A percentile compares a stretch with the other conserved stretches of the same genome.
Conservation (phyloP, 2,329 filamentous ascomycete species). For the Dryadomyces quercus-mongolicae region DNA sequence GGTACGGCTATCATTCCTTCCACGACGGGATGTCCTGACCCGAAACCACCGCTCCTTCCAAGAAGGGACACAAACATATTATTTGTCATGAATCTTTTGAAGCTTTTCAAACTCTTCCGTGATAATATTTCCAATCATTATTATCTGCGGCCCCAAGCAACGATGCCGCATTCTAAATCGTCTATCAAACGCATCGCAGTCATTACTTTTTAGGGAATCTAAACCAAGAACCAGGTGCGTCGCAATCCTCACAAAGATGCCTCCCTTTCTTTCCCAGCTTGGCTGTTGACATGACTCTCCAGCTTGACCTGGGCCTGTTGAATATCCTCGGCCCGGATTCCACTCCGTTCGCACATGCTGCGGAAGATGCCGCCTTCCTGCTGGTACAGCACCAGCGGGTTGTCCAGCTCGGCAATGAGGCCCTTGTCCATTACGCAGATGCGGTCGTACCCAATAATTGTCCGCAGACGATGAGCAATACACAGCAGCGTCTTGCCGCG, state of each 20-base stretch:
- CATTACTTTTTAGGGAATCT: neutral
- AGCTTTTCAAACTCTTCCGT: no score
- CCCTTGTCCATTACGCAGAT: slow-evolving; percentile 96
- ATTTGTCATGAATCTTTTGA: no score
- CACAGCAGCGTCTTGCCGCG: slow-evolving; percentile 77
- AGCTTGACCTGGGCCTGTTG: slow-evolving; percentile 20
- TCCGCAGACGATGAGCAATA: slow-evolving; percentile 84
- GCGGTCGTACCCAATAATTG: slow-evolving; percentile 86
- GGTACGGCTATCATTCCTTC: no score
- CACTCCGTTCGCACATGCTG: slow-evolving; percentile 79
- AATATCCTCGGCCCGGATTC: slow-evolving; percentile 53
- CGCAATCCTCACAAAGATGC: neutral
- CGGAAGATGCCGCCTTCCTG: slow-evolving; percentile 61
- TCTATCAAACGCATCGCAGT: no score
- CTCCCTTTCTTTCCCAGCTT: slow-evolving; percentile 4
- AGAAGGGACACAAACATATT: no score
- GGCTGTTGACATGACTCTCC: slow-evolving; percentile 10
- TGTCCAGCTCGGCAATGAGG: slow-evolving; percentile 73
- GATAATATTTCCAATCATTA: no score
- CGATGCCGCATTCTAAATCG: no score
- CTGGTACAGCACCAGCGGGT: slow-evolving; percentile 63
- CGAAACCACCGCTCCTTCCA: no score
- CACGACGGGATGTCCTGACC: no score
- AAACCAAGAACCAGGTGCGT: neutral
- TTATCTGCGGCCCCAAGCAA: no score